phyloP scores from a whole-genome alignment of 192 early-diverging fungal genomes.

The Backusella luteola region DNA sequence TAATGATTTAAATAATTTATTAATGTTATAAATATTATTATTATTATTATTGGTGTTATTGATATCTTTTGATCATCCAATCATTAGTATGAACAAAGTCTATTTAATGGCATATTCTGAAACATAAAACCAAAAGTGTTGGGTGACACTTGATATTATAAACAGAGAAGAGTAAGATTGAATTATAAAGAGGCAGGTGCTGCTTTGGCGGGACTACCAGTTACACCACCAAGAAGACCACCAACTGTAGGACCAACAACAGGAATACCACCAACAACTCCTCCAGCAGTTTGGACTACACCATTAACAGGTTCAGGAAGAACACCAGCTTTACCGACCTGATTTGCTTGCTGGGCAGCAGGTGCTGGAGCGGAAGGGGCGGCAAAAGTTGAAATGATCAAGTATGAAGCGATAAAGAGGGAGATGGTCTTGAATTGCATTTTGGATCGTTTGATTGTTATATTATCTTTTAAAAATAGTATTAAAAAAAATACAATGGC shows the following conservation, averaged over 20 bases:
- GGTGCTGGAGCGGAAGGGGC: not conserved
- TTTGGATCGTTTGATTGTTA: not conserved
- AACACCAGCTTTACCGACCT: not conserved
- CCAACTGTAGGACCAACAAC: not conserved
- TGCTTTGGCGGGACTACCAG: too few species aligned
- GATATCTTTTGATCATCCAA: not conserved
- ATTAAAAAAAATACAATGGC: not conserved
- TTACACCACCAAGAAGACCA: not conserved
- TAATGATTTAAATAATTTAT: not conserved
- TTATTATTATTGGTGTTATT: too few species aligned
- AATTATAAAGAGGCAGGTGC: too few species aligned
- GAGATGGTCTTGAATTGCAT: not conserved
- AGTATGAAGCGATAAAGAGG: not conserved
- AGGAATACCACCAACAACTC: not conserved
- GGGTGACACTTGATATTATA: not conserved
- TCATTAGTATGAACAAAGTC: not conserved
- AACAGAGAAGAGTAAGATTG: not conserved
- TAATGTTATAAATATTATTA: not conserved
- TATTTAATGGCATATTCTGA: not conserved
- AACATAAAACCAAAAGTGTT: not conserved
- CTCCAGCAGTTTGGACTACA: not conserved
- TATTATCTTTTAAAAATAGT: not conserved
- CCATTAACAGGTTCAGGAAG: not conserved
- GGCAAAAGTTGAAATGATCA: not conserved
- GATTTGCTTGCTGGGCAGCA: not conserved